Evolutionary conservation across 306 rosid species (phyloP).

Genomic region (Pueraria montana): DNA sequence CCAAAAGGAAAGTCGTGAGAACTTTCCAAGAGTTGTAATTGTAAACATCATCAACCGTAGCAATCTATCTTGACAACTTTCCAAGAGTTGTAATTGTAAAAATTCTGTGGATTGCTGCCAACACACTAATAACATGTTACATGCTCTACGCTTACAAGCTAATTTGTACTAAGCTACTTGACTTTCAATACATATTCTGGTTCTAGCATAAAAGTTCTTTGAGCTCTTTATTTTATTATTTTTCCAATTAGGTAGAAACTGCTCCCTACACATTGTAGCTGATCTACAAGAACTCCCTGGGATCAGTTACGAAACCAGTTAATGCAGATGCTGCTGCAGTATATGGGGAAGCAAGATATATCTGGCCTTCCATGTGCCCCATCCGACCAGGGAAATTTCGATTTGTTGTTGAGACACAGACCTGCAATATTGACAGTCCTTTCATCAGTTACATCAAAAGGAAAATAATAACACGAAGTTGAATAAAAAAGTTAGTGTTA

Average conservation of each 20-base stretch:
- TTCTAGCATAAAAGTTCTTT: neutral
- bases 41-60: too few species aligned
- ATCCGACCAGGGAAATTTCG: slow-evolving; percentile 90
- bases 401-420: slow-evolving; percentile 72
- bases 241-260: slow-evolving; percentile 35
- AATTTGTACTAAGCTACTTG: too few species aligned
- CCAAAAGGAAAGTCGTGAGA: too few species aligned
- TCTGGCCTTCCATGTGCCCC: slow-evolving; percentile 91
- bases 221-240: neutral
- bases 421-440: slow-evolving; percentile 60
- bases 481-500: too few species aligned
- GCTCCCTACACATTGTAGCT: neutral
- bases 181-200: neutral
- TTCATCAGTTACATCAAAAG: slow-evolving; percentile 9
- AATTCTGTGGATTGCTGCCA: slow-evolving; percentile 9
- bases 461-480: neutral
- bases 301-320: slow-evolving; percentile 88
- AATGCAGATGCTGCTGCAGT: slow-evolving; percentile 96
- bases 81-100: neutral
- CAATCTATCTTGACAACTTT: too few species aligned
- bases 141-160: too few species aligned
- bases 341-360: slow-evolving; percentile 89
- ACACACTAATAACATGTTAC: neutral
- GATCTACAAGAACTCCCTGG: slow-evolving; percentile 77
- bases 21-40: too few species aligned